phyloP scores from a whole-genome alignment of 2,329 filamentous ascomycete genomes.

The Epichloe elymi region DNA sequence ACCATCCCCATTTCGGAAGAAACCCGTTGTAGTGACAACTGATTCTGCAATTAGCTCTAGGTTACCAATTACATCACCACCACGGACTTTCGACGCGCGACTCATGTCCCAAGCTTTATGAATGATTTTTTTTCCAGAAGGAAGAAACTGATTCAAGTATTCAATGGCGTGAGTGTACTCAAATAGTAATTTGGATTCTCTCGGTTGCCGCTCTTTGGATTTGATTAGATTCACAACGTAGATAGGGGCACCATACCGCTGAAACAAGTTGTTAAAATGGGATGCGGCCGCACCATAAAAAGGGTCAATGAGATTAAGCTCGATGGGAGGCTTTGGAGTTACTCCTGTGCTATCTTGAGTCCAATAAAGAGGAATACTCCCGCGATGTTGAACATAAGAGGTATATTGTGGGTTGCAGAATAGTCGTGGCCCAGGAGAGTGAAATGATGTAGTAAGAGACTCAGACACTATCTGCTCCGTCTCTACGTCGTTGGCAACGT shows the following conservation, averaged over 20 bases:
- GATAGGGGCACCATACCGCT: constrained; percentile 82
- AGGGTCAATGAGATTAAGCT: constrained; percentile 87
- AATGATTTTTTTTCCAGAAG: constrained; percentile 68
- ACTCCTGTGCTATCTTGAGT: constrained; percentile 93
- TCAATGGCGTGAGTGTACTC: constrained; percentile 80
- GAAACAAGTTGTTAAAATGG: constrained; percentile 90
- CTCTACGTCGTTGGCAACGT: constrained; percentile 97
- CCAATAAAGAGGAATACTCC: constrained; percentile 95
- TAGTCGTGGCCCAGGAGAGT: constrained; percentile 72
- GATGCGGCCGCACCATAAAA: constrained; percentile 88
- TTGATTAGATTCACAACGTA: constrained; percentile 91
- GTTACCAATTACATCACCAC: constrained; percentile 87
- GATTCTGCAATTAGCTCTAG: constrained; percentile 82
- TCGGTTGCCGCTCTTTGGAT: constrained; percentile 69
- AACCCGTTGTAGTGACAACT: constrained; percentile 73
- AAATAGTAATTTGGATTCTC: constrained; percentile 79
- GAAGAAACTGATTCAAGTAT: constrained; percentile 91
- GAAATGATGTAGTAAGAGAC: constrained; percentile 86
- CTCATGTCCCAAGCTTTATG: constrained; percentile 99
- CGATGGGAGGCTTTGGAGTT: constrained; percentile 90
- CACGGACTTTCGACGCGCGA: constrained; percentile 77
- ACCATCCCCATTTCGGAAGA: constrained; percentile 85
- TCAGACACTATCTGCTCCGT: constrained; percentile 98
- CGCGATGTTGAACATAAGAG: constrained; percentile 91
- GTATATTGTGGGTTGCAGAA: constrained; percentile 88